Evolutionary conservation across 1,284 basidiomycete genomes (phyloP).

Genomic region (Microbotryum lychnidis-dioicae): DNA sequence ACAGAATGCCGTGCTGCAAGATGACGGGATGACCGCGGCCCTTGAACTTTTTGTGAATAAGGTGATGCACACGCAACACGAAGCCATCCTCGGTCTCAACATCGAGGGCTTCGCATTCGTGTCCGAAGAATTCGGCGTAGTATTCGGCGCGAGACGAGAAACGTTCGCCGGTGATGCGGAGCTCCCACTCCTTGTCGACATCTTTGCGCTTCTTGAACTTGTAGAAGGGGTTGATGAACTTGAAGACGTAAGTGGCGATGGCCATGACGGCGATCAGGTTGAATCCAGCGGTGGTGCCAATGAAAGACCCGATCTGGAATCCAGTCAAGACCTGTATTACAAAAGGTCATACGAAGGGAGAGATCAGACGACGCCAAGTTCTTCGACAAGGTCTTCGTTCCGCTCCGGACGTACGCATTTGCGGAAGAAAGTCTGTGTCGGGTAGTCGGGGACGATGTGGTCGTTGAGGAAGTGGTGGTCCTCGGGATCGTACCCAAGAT

Average conservation of each 20-base stretch:
- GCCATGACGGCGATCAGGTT: conserved; percentile 60
- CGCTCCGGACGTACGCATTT: not conserved
- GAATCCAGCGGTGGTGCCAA: conserved; percentile 52
- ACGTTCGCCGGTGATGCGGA: conserved; percentile 23
- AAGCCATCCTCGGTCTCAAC: conserved; percentile 54
- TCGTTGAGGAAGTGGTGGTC: conserved; percentile 15
- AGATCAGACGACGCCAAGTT: no score
- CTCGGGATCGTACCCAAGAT: conserved; percentile 11
- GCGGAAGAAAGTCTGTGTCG: conserved; percentile 17
- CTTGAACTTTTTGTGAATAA: conserved; percentile 22
- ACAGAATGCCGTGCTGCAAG: conserved; percentile 52
- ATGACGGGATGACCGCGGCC: conserved; percentile 48
- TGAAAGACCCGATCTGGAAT: conserved; percentile 13
- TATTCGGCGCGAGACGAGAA: conserved; percentile 19
- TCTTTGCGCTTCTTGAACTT: conserved; percentile 14
- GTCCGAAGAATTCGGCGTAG: conserved; percentile 38
- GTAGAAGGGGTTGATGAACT: conserved; percentile 17
- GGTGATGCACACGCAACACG: conserved; percentile 37
- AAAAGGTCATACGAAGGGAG: no score
- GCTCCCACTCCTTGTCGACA: conserved; percentile 21
- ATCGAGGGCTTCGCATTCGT: conserved; percentile 45
- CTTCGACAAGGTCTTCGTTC: no score
- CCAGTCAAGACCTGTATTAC: conserved; percentile 7
- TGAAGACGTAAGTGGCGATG: conserved; percentile 55
- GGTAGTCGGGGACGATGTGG: conserved; percentile 12